Evolutionary conservation across 495 filamentous ascomycete genomes (phyloP).

Genomic region (Bacidia gigantensis): DNA sequence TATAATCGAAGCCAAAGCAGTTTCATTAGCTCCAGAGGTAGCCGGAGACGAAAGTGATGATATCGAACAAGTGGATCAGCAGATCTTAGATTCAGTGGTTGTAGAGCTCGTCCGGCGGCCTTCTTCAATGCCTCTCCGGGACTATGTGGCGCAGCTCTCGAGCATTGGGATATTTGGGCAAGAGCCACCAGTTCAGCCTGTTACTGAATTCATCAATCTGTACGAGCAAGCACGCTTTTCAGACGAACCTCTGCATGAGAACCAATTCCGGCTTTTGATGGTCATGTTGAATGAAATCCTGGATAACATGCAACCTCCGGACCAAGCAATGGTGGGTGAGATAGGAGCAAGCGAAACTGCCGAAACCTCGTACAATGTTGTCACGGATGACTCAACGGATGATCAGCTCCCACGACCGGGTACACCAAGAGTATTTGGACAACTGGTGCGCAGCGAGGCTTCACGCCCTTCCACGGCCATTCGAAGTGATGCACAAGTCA

Average conservation of each 20-base stretch:
- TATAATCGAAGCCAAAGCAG: conserved; percentile 84
- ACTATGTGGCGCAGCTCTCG: conserved; percentile 64
- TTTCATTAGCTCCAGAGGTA: conserved; percentile 65
- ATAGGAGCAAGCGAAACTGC: conserved; percentile 23
- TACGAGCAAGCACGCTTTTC: conserved; percentile 86
- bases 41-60: conserved; percentile 9
- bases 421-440: not conserved
- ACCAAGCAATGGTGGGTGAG: conserved; percentile 34
- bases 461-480: conserved; percentile 5
- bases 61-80: conserved; percentile 12
- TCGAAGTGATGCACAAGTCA: conserved; percentile 4
- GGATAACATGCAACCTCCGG: conserved; percentile 54
- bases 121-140: conserved; percentile 59
- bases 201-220: conserved; percentile 48
- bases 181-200: conserved; percentile 32
- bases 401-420: not conserved
- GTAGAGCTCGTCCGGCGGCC: conserved; percentile 60
- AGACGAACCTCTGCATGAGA: conserved; percentile 40
- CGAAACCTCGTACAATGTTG: not conserved
- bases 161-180: conserved; percentile 46
- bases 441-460: conserved; percentile 7
- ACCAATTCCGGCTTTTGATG: conserved; percentile 72
- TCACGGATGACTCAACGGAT: too few relatives aligned
- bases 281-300: conserved; percentile 73
- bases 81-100: conserved; percentile 43